phyloP scores from a whole-genome alignment of 176 grass and related monocot species.

The Rhynchospora pubera region DNA sequence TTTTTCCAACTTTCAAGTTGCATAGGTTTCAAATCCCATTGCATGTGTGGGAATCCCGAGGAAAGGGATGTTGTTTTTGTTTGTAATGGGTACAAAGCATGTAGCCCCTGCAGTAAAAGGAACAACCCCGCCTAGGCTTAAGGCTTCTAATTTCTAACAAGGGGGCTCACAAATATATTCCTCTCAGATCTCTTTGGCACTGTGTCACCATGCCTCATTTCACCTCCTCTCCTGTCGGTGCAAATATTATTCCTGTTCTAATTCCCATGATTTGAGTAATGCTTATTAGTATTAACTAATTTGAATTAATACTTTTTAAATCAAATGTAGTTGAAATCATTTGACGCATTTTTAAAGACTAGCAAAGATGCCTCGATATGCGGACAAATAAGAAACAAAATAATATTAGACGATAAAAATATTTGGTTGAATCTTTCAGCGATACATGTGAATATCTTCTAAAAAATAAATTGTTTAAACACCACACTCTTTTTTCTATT shows the following conservation, averaged over 20 bases:
- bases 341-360: too few species aligned
- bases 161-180: slow-evolving; percentile 23
- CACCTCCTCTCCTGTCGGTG: not conserved
- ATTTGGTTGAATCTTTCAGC: too few species aligned
- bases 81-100: slow-evolving; percentile 26
- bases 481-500: too few species aligned
- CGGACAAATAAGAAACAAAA: too few species aligned
- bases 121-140: slow-evolving; percentile 8
- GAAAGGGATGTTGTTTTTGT: slow-evolving; percentile 18
- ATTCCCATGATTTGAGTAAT: not conserved
- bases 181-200: not conserved
- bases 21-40: slow-evolving; percentile 22
- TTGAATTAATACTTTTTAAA: too few species aligned
- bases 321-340: too few species aligned
- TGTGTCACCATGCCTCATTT: not conserved
- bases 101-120: slow-evolving; percentile 8
- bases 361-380: too few species aligned
- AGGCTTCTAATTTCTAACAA: slow-evolving; percentile 22
- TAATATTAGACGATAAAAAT: too few species aligned
- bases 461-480: too few species aligned
- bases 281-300: not conserved
- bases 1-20: slow-evolving; percentile 2
- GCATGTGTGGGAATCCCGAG: slow-evolving; percentile 35
- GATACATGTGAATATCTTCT: too few species aligned
- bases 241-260: not conserved